A percentile compares a stretch with the other conserved stretches of the same genome.
Conservation (phyloP, 1,139 yeast genomes). For the Kodamaea arcana region DNA sequence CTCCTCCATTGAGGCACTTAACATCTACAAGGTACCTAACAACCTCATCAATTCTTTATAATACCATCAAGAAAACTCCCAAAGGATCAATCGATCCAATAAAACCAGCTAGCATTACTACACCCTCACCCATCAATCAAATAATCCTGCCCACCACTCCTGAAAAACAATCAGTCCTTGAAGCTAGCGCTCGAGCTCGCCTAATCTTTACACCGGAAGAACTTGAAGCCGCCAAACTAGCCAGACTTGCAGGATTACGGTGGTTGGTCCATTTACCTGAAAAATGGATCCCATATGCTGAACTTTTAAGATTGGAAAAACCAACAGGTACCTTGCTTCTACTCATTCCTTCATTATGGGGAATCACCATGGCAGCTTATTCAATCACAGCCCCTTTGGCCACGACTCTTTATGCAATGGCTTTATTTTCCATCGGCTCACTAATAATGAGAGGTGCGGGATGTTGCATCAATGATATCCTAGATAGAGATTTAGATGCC, state of each 20-base stretch:
- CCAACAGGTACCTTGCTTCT: slow-evolving; percentile 91
- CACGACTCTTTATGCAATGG: slow-evolving; percentile 54
- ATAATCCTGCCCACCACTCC: too few species aligned
- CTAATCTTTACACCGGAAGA: slow-evolving; percentile 50
- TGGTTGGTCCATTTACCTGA: slow-evolving; percentile 63
- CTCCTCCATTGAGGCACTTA: too few species aligned
- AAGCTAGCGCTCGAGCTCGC: not conserved
- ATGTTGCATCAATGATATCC: slow-evolving; percentile 87
- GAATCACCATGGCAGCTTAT: slow-evolving; percentile 81
- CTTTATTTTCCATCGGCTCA: slow-evolving; percentile 78
- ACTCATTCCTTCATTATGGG: slow-evolving; percentile 77
- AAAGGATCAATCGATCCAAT: too few species aligned
- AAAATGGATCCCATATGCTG: slow-evolving; percentile 83
- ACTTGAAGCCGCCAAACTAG: slow-evolving; percentile 51
- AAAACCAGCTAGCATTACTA: too few species aligned
- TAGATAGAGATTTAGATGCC: slow-evolving; percentile 77
- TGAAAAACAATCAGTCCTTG: not conserved
- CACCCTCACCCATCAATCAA: too few species aligned
- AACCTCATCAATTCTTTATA: too few species aligned
- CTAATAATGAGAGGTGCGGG: slow-evolving; percentile 97
- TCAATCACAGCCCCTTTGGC: slow-evolving; percentile 63
- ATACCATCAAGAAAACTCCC: too few species aligned
- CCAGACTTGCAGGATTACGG: slow-evolving; percentile 57
- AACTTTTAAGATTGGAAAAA: slow-evolving; percentile 83
- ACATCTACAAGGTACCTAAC: too few species aligned